Conservation (phyloP, 805 yeast genomes). For the Blastobotrys terrestris region DNA sequence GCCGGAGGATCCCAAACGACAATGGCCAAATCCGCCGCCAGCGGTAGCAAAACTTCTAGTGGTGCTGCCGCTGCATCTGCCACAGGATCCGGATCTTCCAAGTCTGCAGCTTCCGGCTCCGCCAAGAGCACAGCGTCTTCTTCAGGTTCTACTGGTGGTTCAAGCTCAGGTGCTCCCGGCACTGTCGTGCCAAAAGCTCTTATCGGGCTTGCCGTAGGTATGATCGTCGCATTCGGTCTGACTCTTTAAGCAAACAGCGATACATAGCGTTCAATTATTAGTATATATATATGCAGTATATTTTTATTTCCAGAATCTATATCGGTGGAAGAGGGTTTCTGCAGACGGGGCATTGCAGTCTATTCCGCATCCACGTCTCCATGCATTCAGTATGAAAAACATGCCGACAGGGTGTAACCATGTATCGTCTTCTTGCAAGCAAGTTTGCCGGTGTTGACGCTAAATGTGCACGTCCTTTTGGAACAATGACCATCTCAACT, state of each 20-base stretch:
- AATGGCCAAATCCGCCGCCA: not conserved
- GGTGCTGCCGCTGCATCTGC: too few relatives aligned
- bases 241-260: not conserved
- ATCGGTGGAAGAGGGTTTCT: conserved; percentile 79
- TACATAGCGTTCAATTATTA: too few relatives aligned
- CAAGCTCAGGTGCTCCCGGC: not conserved
- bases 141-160: not conserved
- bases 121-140: not conserved
- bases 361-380: conserved; percentile 89
- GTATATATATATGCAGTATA: not conserved
- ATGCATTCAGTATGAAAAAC: conserved; percentile 86
- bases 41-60: too few relatives aligned
- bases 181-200: not conserved
- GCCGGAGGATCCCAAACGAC: not conserved
- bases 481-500: conserved; percentile 42
- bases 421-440: conserved; percentile 31
- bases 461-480: conserved; percentile 17
- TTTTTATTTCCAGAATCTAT: conserved; percentile 26
- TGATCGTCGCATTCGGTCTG: not conserved
- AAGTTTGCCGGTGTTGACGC: conserved; percentile 26
- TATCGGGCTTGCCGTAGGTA: not conserved
- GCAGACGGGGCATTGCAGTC: conserved; percentile 91
- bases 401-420: conserved; percentile 84
- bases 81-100: not conserved
- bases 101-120: not conserved